Evolutionary conservation across 306 rosid genomes (phyloP), one percentile per base, ranked within the genome.

Genomic region (Medicago arabica): DNA sequence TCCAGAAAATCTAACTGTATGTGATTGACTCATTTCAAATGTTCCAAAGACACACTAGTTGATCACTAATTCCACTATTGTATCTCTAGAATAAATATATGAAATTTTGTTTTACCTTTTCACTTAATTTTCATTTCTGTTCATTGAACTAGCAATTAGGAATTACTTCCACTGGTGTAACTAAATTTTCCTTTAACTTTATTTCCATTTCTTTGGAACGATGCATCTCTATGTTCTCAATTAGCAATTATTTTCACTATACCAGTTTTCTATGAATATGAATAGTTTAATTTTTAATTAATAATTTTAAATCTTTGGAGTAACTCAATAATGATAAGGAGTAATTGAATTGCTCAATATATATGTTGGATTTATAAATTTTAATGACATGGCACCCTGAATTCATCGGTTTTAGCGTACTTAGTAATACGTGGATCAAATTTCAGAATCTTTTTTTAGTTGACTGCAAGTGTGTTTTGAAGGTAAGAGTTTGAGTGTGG

Each of bases 401-500:
- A n/a, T 78, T 57, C 36, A 57, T 57, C 69, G 36, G 59, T 78
- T 76, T 80, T 40, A 11, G 36, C n/a, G 63, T 67, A 57, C 74
- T 68, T 68, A 10, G 31, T 31, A 67, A 67, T 64, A 69, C 65
- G 81, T 69, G 53, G 62, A 69, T 71, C 61, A 84, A 59, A 51
- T 77, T 82, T 77, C 71, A 79, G 63, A 73, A 44, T 77, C 47
- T 55, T 73, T 13, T 34, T 21, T 49, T 50, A 53, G 58, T 62
- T 76, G 54, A 81, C 40, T 75, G 73, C 12, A 67, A 73, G 57
- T 36, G 46, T 70, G 59, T 69, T 79, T 67, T 64, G 38, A 47
- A 76, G 77, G 78, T 41, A 82, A 73, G 40, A 72, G 75, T 81
- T 83, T 66, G 84, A 82, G 71, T 82, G 88, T 71, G 89, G 87